phyloP scores from a whole-genome alignment of 1,284 basidiomycete genomes.

The Sanghuangporus sanghuang region DNA sequence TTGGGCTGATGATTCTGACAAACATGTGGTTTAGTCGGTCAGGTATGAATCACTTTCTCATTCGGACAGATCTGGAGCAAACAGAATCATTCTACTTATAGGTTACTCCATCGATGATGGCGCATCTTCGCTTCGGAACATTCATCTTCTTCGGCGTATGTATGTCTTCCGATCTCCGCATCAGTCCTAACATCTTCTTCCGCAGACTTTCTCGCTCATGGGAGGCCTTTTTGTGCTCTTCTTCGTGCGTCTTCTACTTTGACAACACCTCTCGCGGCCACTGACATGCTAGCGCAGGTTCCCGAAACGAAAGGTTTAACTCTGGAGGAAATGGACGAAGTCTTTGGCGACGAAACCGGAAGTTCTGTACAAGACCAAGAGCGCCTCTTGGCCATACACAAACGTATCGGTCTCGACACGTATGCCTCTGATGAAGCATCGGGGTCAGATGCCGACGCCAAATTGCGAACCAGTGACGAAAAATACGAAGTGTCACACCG shows the following conservation, averaged over 20 bases:
- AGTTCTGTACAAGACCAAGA: slow-evolving; percentile 45
- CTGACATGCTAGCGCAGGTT: slow-evolving; percentile 31
- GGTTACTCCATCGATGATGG: slow-evolving; percentile 62
- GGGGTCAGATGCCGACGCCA: background rate
- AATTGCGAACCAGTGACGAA: background rate
- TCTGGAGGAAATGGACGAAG: slow-evolving; percentile 67
- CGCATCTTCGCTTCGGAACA: slow-evolving; percentile 54
- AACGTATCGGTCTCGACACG: slow-evolving; percentile 47
- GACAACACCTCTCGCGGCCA: background rate
- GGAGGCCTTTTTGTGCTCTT: slow-evolving; percentile 60
- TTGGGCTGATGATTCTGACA: background rate
- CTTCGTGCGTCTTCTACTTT: slow-evolving; percentile 38
- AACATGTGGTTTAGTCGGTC: background rate
- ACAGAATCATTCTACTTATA: slow-evolving; percentile 23
- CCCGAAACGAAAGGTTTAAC: slow-evolving; percentile 66
- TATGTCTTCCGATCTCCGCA: background rate
- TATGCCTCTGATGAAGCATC: slow-evolving; percentile 19
- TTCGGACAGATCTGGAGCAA: slow-evolving; percentile 18
- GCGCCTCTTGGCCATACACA: slow-evolving; percentile 50
- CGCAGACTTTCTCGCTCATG: slow-evolving; percentile 52
- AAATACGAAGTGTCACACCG: background rate
- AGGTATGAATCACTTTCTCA: slow-evolving; percentile 24
- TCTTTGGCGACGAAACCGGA: slow-evolving; percentile 52
- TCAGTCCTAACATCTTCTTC: background rate
- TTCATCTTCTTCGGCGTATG: slow-evolving; percentile 65